Conservation (phyloP, 225 moss, liverwort and hornwort species). For the Bryum argenteum region DNA sequence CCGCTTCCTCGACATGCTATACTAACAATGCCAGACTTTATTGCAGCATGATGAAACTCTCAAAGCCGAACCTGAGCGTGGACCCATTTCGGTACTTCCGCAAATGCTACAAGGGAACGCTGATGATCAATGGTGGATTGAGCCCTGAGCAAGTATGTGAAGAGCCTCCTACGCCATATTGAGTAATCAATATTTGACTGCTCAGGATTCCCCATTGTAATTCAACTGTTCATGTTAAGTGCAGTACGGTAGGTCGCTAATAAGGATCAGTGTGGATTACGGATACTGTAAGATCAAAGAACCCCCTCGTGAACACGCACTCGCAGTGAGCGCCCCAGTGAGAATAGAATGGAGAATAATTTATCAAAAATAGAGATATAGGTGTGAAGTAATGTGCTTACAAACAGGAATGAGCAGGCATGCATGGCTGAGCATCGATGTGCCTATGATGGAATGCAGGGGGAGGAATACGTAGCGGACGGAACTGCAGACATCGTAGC, state of each 20-base stretch:
- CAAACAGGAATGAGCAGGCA: neutral
- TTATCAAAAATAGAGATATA: too few species aligned
- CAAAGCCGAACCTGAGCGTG: neutral
- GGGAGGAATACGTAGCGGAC: conserved; percentile 15
- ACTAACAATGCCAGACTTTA: neutral
- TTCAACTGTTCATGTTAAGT: neutral
- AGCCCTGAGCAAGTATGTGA: conserved; percentile 18
- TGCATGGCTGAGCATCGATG: neutral
- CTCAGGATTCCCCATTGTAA: too few species aligned
- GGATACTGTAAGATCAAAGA: too few species aligned
- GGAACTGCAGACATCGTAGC: conserved; percentile 6
- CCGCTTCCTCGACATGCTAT: neutral
- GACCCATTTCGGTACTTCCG: conserved; percentile 14
- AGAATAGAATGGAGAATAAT: too few species aligned
- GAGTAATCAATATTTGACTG: too few species aligned
- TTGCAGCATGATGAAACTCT: conserved; percentile 10
- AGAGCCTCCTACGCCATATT: neutral
- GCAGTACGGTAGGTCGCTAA: neutral
- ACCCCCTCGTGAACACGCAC: too few species aligned
- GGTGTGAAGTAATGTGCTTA: too few species aligned
- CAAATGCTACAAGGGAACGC: conserved; percentile 18
- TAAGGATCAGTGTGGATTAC: too few species aligned
- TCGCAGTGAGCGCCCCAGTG: too few species aligned
- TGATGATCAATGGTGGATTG: conserved; percentile 19
- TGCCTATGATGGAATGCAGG: conserved; percentile 2